Percentiles rank a stretch among this genome's conserved stretches.
Evolutionary conservation across 129 eudicot species (phyloP).

Genomic region (Oenanthe sinensis): DNA sequence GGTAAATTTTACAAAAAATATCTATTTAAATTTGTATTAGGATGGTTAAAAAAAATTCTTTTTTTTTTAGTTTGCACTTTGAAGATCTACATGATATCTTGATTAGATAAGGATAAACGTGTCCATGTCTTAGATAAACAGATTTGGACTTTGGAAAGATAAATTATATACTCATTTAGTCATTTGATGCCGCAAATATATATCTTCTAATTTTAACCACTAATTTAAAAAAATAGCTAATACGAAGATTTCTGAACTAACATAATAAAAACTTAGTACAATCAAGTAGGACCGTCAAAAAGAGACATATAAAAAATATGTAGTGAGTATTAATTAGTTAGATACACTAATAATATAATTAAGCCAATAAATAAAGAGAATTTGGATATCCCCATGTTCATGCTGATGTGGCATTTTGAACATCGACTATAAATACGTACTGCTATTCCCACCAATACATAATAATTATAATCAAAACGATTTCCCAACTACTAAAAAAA

Average conservation of each 20-base stretch:
- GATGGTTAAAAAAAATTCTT: too few relatives aligned
- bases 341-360: background rate
- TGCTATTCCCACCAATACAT: background rate
- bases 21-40: too few relatives aligned
- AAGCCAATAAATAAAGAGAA: background rate
- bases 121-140: background rate
- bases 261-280: background rate
- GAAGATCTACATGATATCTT: background rate
- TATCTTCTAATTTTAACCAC: conserved; percentile 1
- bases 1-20: background rate
- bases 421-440: background rate
- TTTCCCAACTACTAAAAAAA: background rate
- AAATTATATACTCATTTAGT: background rate
- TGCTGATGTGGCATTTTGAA: background rate
- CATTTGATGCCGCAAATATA: background rate
- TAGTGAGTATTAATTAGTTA: too few relatives aligned
- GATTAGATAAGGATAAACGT: background rate
- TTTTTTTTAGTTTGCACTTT: too few relatives aligned
- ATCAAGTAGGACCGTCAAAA: background rate
- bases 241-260: background rate
- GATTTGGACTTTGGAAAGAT: background rate
- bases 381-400: background rate
- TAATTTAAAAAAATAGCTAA: background rate
- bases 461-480: background rate
- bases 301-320: too few relatives aligned